Evolutionary conservation across 805 yeast genomes (phyloP).

Genomic region (Ogataea kodamae): DNA sequence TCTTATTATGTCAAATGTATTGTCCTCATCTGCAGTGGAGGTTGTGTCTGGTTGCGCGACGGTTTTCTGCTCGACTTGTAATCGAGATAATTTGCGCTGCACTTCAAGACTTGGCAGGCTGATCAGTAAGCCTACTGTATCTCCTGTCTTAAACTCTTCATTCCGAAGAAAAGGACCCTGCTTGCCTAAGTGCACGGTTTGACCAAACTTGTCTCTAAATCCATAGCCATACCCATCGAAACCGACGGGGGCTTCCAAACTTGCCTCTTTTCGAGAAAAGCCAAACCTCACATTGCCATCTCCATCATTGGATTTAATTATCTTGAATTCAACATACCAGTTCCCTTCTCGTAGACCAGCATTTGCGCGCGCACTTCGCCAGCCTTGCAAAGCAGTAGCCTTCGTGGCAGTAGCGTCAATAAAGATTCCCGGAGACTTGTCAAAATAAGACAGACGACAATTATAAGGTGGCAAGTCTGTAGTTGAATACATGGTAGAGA

Average conservation of each 20-base stretch:
- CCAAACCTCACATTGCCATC: constrained; percentile 70
- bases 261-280: constrained; percentile 77
- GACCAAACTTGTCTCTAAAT: constrained; percentile 72
- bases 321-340: constrained; percentile 75
- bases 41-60: constrained; percentile 19
- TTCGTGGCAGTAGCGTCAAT: constrained; percentile 37
- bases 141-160: constrained; percentile 65
- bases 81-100: constrained; percentile 42
- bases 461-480: constrained; percentile 69
- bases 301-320: constrained; percentile 33
- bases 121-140: constrained; percentile 74
- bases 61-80: constrained; percentile 33
- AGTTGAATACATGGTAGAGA: constrained; percentile 58
- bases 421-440: constrained; percentile 58
- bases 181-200: constrained; percentile 70
- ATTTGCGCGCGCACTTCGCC: constrained; percentile 76
- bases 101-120: constrained; percentile 54
- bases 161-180: constrained; percentile 50
- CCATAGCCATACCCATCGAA: constrained; percentile 94
- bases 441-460: constrained; percentile 61
- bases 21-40: background rate
- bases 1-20: constrained; percentile 51
- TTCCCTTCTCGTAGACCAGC: constrained; percentile 73
- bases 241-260: constrained; percentile 93
- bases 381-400: constrained; percentile 66